Base-by-base conservation (phyloP, 257 asterid species). In the Capsicum pubescens region DNA sequence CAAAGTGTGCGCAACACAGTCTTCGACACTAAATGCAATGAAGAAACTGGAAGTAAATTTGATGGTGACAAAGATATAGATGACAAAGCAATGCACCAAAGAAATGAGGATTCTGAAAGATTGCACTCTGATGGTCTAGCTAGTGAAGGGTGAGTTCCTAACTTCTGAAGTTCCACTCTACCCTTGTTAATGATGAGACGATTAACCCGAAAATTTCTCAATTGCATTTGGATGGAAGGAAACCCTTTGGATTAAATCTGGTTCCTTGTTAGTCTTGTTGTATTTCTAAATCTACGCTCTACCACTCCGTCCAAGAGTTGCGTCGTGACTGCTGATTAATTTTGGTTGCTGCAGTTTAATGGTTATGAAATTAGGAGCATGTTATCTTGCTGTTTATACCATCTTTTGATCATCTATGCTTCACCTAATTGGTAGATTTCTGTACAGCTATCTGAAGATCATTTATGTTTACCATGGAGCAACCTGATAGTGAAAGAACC, bases 401-500 rank as follows among this genome's bases (percentile, higher is more conserved):
- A 52, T 76, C 63, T 52, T 21, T 8, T 14, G 48, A 52, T 26
- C 81, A 26, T 52, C 19, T 76, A 14, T 52, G 58, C 63, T 76
- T 76, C 63, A 76, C 63, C 42, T 76, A 76, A 50, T 76, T 26
- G 81, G 63, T 76, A 76, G 63, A 76, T 52, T 76, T 76, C 48
- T 76, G 81, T 21, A 76, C 52, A 76, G 48, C 63, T 76, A 26
- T 14, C 61, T 76, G 48, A 76, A 52, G 15, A 76, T 76, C 48
- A 26, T 26, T 0, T 26, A 26, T 26, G 32, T 26, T 86, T 48
- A 94, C 63, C 92, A 86, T 86, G 0, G 90, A 82, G 93, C 99
- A 97, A 48, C 98, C 95, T 0, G 97, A 92, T 4, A 97, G 59
- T 3, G 98, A 92, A 42, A 97, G 93, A 52, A 94, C 85, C 91